Percentiles rank a stretch among this genome's conserved stretches.
Conservation (phyloP, 768 basidiomycete species). For the Boletus huronensis region DNA sequence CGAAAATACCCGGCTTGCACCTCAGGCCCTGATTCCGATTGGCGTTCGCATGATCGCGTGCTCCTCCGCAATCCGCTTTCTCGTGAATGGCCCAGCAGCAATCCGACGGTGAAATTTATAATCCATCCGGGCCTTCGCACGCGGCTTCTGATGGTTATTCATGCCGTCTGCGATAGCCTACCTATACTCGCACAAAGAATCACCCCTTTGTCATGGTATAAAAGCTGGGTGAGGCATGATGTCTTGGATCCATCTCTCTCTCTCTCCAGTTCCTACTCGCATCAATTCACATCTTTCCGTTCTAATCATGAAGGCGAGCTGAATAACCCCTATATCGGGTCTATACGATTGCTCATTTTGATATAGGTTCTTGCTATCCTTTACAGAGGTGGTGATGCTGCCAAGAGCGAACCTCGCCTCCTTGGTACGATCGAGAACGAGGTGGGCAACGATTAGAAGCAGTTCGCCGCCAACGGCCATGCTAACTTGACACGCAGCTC, state of each 20-base stretch:
- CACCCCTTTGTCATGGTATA: conserved; percentile 11
- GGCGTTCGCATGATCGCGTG: conserved; percentile 12
- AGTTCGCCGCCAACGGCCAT: neutral
- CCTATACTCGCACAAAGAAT: neutral
- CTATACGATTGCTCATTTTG: neutral
- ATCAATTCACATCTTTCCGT: neutral
- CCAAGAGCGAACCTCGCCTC: conserved; percentile 66
- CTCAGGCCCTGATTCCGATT: conserved; percentile 2
- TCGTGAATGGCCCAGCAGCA: neutral
- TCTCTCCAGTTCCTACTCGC: conserved; percentile 8
- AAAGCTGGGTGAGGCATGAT: conserved; percentile 3
- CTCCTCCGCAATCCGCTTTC: neutral
- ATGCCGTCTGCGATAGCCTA: neutral
- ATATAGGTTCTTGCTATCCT: conserved; percentile 68
- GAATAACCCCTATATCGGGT: neutral
- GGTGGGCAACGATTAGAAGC: conserved; percentile 34
- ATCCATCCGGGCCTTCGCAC: neutral
- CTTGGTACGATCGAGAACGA: conserved; percentile 80
- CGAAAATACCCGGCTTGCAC: conserved; percentile 8
- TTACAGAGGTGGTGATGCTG: conserved; percentile 65
- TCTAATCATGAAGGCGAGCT: conserved; percentile 42
- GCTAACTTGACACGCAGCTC: conserved; percentile 43
- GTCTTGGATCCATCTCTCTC: neutral
- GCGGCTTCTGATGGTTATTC: neutral
- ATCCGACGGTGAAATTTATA: neutral